phyloP scores from a whole-genome alignment of 1,284 basidiomycete species.

The Cryptococcus hybrid region DNA sequence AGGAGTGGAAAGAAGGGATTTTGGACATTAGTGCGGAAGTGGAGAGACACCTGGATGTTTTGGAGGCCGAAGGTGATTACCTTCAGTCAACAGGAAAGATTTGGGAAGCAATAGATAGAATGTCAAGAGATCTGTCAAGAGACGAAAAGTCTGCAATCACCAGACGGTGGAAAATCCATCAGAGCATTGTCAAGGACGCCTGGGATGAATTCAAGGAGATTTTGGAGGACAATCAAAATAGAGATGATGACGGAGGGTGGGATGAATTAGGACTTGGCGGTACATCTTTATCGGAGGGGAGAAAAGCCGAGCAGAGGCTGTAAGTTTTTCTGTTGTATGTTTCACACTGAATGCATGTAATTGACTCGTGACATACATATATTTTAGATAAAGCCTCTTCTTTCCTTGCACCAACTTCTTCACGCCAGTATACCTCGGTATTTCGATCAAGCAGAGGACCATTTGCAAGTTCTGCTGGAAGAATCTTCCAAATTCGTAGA shows the following conservation, averaged over 20 bases:
- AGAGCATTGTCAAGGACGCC: conserved; percentile 37
- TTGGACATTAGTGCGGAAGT: conserved; percentile 20
- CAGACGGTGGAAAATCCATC: conserved; percentile 31
- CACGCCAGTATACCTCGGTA: conserved; percentile 36
- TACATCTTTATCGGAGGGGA: conserved; percentile 26
- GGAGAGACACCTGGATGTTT: conserved; percentile 21
- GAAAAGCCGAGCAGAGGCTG: conserved; percentile 27
- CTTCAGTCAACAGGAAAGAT: conserved; percentile 41
- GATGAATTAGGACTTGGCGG: conserved; percentile 32
- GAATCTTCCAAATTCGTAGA: conserved; percentile 19
- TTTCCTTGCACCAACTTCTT: conserved; percentile 40
- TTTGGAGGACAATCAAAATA: conserved; percentile 24
- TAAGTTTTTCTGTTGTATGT: conserved; percentile 17
- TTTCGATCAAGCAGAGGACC: conserved; percentile 13
- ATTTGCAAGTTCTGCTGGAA: conserved; percentile 18
- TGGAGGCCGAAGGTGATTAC: conserved; percentile 25
- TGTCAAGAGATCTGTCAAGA: conserved; percentile 18
- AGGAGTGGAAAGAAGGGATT: conserved; percentile 36
- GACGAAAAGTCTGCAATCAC: conserved; percentile 27
- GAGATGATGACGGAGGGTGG: conserved; percentile 32
- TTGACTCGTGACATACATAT: too few relatives aligned
- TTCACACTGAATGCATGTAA: background rate
- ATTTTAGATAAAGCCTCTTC: conserved; percentile 34
- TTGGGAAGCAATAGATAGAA: conserved; percentile 37
- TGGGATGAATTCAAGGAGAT: conserved; percentile 47